Conservation (phyloP, 225 moss, liverwort and hornwort genomes). For the Takakia lepidozioides region DNA sequence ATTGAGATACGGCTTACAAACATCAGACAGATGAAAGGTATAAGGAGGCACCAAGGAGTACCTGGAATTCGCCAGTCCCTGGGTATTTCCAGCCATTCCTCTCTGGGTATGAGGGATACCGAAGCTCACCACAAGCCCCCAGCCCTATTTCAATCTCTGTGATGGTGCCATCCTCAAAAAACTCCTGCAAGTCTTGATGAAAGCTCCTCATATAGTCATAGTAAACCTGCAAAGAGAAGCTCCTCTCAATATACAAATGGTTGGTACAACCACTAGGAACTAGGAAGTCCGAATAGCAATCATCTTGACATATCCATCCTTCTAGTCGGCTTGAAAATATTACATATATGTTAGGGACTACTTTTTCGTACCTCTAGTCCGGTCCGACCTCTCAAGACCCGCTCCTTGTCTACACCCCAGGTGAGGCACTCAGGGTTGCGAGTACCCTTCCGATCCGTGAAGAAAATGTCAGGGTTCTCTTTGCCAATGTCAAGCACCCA, state of each 20-base stretch:
- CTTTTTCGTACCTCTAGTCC: conserved; percentile 26
- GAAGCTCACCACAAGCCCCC: conserved; percentile 40
- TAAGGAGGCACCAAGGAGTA: background rate
- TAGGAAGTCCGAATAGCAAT: too few species aligned
- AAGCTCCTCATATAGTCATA: conserved; percentile 48
- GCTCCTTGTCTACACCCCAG: conserved; percentile 41
- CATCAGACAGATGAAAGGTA: too few species aligned
- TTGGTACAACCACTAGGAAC: too few species aligned
- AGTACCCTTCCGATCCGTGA: conserved; percentile 32
- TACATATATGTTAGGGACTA: background rate
- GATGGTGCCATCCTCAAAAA: conserved; percentile 39
- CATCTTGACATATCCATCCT: too few species aligned
- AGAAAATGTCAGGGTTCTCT: conserved; percentile 42
- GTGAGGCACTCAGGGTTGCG: conserved; percentile 40
- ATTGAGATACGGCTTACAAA: too few species aligned
- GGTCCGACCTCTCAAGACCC: conserved; percentile 32
- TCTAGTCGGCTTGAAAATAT: too few species aligned
- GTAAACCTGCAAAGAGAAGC: conserved; percentile 21
- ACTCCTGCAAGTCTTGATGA: conserved; percentile 29
- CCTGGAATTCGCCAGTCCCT: conserved; percentile 44
- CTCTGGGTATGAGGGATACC: conserved; percentile 46
- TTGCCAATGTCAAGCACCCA: conserved; percentile 39
- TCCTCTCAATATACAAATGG: too few species aligned
- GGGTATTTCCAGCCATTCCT: conserved; percentile 45
- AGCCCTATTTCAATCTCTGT: conserved; percentile 46